Evolutionary conservation across 108 stramenopile species (phyloP).

Genomic region (Skeletonema grethae): DNA sequence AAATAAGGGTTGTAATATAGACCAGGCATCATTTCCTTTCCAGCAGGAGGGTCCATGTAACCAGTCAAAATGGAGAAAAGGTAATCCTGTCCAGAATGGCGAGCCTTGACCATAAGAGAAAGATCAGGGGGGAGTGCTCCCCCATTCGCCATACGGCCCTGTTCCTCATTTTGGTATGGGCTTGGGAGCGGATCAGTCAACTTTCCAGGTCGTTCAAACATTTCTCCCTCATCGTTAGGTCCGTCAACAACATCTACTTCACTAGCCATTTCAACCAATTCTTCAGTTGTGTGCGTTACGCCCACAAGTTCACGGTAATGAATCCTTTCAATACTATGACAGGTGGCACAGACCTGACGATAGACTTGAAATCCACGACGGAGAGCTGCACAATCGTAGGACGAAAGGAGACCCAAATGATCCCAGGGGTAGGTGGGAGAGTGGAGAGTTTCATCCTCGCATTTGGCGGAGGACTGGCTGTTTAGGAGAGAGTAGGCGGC

Average conservation of each 20-base stretch:
- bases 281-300: slow-evolving; percentile 93
- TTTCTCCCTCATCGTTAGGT: slow-evolving; percentile 98
- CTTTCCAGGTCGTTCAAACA: slow-evolving; percentile 99
- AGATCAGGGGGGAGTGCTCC: slow-evolving; percentile 99
- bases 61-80: slow-evolving; percentile 95
- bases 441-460: slow-evolving; percentile 77
- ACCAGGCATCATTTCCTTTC: slow-evolving; percentile 95
- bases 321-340: slow-evolving; percentile 91
- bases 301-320: slow-evolving; percentile 98
- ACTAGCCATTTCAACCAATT: slow-evolving; percentile 89
- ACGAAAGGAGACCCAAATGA: slow-evolving; percentile 77
- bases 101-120: slow-evolving; percentile 97
- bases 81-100: slow-evolving; percentile 96
- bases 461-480: slow-evolving; percentile 27
- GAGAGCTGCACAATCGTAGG: slow-evolving; percentile 89
- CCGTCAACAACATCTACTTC: slow-evolving; percentile 96
- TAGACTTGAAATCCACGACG: slow-evolving; percentile 99
- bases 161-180: slow-evolving; percentile 96
- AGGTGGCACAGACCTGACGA: slow-evolving; percentile 97
- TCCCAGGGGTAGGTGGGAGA: slow-evolving; percentile 77
- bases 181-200: slow-evolving; percentile 90
- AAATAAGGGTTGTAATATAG: slow-evolving; percentile 97
- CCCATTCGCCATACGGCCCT: slow-evolving; percentile 95
- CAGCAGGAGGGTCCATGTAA: slow-evolving; percentile 94
- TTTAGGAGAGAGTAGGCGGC: slow-evolving; percentile 9